Conservation (phyloP, 2,329 filamentous ascomycete genomes). For the Botrytis porri region DNA sequence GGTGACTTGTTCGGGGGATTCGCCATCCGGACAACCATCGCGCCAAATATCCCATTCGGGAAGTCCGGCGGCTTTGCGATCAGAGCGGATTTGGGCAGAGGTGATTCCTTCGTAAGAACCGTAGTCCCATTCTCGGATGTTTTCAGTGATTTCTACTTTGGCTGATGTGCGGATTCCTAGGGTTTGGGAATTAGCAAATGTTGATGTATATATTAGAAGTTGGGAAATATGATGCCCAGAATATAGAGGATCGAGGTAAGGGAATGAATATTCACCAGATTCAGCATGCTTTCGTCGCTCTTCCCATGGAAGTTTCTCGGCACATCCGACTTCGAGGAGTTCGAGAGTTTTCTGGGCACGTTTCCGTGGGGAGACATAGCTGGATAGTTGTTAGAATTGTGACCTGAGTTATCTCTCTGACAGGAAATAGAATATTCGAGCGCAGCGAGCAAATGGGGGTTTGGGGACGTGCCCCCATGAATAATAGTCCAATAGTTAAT, state of each 20-base stretch:
- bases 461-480: background rate
- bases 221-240: no score
- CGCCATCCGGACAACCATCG: slow-evolving; percentile 83
- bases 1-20: slow-evolving; percentile 66
- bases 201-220: background rate
- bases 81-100: slow-evolving; percentile 61
- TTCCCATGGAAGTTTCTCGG: slow-evolving; percentile 70
- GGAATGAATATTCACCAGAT: slow-evolving; percentile 21
- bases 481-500: background rate
- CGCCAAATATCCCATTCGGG: slow-evolving; percentile 80
- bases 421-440: background rate
- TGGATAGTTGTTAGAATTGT: slow-evolving; percentile 34
- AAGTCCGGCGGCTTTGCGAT: slow-evolving; percentile 44
- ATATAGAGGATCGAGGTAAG: background rate
- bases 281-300: slow-evolving; percentile 43
- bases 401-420: background rate
- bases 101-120: slow-evolving; percentile 83
- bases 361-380: slow-evolving; percentile 81
- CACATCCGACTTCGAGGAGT: slow-evolving; percentile 71
- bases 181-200: background rate
- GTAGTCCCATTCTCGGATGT: slow-evolving; percentile 73
- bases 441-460: slow-evolving; percentile 5
- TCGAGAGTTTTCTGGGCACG: slow-evolving; percentile 90
- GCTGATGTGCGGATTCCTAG: slow-evolving; percentile 51
- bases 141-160: slow-evolving; percentile 63